A percentile compares a stretch with the other conserved stretches of the same genome.
These are phyloP conservation scores for Magnaporthiopsis incrustans DNA, from an alignment of 2,329 filamentous ascomycete species.

Conservation along the genomic window DNA sequence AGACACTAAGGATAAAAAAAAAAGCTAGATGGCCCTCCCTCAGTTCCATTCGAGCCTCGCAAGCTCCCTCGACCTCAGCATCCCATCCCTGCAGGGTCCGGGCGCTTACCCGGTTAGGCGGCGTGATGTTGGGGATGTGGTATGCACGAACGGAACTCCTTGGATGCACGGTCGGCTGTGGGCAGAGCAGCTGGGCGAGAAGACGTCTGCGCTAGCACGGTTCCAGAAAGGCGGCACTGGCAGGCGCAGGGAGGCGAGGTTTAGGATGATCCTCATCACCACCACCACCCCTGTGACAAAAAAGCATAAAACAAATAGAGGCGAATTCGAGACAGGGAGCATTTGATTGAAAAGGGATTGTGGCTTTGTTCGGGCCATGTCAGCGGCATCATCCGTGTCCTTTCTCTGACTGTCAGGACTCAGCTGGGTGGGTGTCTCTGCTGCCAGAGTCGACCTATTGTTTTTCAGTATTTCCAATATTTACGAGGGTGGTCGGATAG, in stretches of 20 bases:
- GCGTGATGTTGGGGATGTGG: not conserved
- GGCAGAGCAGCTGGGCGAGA: too few species aligned
- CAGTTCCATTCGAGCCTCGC: not conserved
- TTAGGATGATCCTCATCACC: not conserved
- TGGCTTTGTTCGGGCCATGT: not conserved
- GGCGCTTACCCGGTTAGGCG: too few species aligned
- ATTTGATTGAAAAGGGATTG: not conserved
- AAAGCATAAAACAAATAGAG: not conserved
- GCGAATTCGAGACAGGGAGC: not conserved
- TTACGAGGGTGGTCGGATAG: too few species aligned
- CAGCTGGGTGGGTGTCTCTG: not conserved
- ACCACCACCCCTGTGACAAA: not conserved
- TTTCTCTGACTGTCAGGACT: not conserved
- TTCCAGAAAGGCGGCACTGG: not conserved
- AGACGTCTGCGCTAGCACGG: not conserved
- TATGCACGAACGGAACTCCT: not conserved
- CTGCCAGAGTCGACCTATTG: not conserved
- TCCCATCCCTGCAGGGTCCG: not conserved
- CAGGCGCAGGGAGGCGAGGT: not conserved
- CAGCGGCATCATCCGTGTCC: not conserved
- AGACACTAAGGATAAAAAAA: not conserved
- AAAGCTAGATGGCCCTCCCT: not conserved
- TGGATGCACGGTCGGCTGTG: not conserved
- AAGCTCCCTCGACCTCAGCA: not conserved
- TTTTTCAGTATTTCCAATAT: not conserved